phyloP scores from a whole-genome alignment of 495 filamentous ascomycete species.

The Paragyromitra xinjiangensis region DNA sequence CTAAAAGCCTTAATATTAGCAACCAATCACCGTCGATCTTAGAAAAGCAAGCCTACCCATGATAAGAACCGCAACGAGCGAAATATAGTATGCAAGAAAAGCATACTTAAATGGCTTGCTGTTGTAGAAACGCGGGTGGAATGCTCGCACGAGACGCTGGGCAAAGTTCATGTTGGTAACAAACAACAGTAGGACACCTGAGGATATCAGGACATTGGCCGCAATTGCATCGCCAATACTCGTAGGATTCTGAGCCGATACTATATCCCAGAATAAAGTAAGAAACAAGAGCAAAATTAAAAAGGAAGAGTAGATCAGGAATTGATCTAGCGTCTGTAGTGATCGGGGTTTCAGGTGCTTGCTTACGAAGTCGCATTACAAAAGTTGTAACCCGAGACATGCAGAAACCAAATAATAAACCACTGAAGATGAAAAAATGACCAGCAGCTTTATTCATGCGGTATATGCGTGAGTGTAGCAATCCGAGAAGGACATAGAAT shows the following conservation, averaged over 20 bases:
- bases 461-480: slow-evolving; percentile 72
- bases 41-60: slow-evolving; percentile 60
- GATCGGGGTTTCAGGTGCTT: slow-evolving; percentile 58
- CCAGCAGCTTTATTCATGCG: slow-evolving; percentile 65
- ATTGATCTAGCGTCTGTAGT: background rate
- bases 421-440: slow-evolving; percentile 77
- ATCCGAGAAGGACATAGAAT: slow-evolving; percentile 69
- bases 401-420: slow-evolving; percentile 79
- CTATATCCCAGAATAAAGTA: slow-evolving; percentile 46
- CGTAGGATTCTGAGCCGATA: slow-evolving; percentile 63
- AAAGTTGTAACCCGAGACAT: slow-evolving; percentile 73
- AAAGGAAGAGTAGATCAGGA: background rate
- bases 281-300: slow-evolving; percentile 4
- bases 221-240: slow-evolving; percentile 72
- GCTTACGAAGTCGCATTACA: slow-evolving; percentile 65
- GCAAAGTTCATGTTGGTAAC: slow-evolving; percentile 81
- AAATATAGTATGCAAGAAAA: slow-evolving; percentile 69
- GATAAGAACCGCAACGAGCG: slow-evolving; percentile 69
- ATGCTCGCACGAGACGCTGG: slow-evolving; percentile 77
- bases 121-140: slow-evolving; percentile 77
- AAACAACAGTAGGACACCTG: slow-evolving; percentile 81
- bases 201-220: slow-evolving; percentile 75
- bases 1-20: slow-evolving; percentile 22
- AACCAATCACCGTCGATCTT: background rate
- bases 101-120: slow-evolving; percentile 61